A percentile compares a stretch with the other conserved stretches of the same genome.
phyloP scores from a whole-genome alignment of 805 yeast genomes.

The Candida lessepsii region DNA sequence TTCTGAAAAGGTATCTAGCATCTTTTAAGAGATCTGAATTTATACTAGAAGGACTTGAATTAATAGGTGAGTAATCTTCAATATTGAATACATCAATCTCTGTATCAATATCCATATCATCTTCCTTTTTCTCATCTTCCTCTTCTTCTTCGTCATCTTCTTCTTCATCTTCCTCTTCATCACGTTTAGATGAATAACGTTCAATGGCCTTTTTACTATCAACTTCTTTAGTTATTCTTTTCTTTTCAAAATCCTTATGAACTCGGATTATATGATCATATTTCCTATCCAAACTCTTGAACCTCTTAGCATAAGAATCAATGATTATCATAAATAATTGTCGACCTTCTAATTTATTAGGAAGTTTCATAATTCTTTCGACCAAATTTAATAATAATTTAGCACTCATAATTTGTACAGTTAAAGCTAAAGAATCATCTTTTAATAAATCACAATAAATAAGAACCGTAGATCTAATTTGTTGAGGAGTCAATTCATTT shows the following conservation, averaged over 20 bases:
- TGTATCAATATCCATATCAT: constrained; percentile 15
- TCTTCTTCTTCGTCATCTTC: constrained; percentile 19
- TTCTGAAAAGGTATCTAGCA: constrained; percentile 82
- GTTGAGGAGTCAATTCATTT: constrained; percentile 74
- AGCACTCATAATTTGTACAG: constrained; percentile 96
- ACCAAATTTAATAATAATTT: constrained; percentile 83
- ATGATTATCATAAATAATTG: constrained; percentile 83
- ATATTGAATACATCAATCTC: constrained; percentile 34
- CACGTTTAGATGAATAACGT: constrained; percentile 32
- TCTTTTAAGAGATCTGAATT: constrained; percentile 76
- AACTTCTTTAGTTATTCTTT: constrained; percentile 37
- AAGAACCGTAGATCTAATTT: constrained; percentile 82
- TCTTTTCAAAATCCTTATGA: constrained; percentile 53
- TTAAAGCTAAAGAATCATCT: constrained; percentile 77
- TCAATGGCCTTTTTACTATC: constrained; percentile 43
- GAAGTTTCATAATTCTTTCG: constrained; percentile 80
- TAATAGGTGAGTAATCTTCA: constrained; percentile 53
- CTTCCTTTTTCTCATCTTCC: constrained; percentile 11
- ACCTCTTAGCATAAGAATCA: constrained; percentile 83
- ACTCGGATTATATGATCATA: constrained; percentile 63
- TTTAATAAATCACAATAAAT: constrained; percentile 78
- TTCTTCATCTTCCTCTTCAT: constrained; percentile 19
- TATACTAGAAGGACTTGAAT: constrained; percentile 47
- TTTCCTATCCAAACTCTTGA: constrained; percentile 70
- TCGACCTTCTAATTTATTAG: constrained; percentile 76